Evolutionary conservation across 225 moss, liverwort and hornwort species (phyloP).

Genomic region (Physcomitrium patens): DNA sequence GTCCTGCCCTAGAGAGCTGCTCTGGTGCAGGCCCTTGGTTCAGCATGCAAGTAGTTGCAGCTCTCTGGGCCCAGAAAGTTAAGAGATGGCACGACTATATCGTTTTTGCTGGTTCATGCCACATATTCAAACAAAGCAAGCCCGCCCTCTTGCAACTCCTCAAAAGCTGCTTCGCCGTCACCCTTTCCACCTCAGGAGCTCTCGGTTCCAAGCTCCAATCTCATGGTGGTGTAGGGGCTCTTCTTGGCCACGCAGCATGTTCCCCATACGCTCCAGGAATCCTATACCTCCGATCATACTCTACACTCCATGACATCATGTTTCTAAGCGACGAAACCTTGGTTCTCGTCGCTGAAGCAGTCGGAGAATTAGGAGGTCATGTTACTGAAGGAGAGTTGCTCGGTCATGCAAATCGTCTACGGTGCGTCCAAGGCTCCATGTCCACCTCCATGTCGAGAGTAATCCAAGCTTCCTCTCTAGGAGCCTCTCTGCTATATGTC

Average conservation of each 20-base stretch:
- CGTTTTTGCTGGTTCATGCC: slow-evolving; percentile 61
- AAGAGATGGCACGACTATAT: slow-evolving; percentile 88
- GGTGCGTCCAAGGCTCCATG: slow-evolving; percentile 69
- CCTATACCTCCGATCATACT: slow-evolving; percentile 72
- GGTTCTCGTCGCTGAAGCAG: slow-evolving; percentile 72
- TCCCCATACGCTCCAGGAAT: slow-evolving; percentile 63
- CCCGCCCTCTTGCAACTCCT: slow-evolving; percentile 75
- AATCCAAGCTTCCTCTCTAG: slow-evolving; percentile 81
- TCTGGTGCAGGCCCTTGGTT: slow-evolving; percentile 87
- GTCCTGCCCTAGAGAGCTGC: slow-evolving; percentile 77
- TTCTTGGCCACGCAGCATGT: slow-evolving; percentile 79
- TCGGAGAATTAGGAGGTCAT: slow-evolving; percentile 61
- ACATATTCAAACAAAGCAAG: slow-evolving; percentile 83
- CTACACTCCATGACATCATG: slow-evolving; percentile 84
- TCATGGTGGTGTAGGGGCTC: slow-evolving; percentile 88
- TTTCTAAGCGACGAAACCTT: slow-evolving; percentile 87
- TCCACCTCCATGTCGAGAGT: slow-evolving; percentile 75
- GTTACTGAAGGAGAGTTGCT: slow-evolving; percentile 28
- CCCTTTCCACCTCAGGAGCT: slow-evolving; percentile 64
- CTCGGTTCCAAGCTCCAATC: slow-evolving; percentile 73
- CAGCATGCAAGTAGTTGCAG: slow-evolving; percentile 89
- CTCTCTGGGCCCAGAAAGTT: slow-evolving; percentile 92
- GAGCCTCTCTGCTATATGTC: slow-evolving; percentile 78
- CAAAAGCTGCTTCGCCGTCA: slow-evolving; percentile 74
- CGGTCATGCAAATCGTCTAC: slow-evolving; percentile 49